Conservation (phyloP, 352 stramenopile species). For the Phytophthora megakarya region DNA sequence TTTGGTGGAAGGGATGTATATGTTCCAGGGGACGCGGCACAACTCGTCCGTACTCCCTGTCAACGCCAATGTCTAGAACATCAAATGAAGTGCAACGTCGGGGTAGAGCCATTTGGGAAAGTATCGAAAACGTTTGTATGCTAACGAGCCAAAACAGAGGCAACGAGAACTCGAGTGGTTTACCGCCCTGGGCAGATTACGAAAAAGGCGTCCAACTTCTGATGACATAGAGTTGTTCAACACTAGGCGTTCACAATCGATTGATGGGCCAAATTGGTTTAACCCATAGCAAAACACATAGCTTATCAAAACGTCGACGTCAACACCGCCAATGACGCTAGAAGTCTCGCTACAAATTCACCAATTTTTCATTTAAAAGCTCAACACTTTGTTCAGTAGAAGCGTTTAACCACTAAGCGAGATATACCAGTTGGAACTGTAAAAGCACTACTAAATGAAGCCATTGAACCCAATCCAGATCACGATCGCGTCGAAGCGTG, state of each 20-base stretch:
- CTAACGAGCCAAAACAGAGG: slow-evolving; percentile 4
- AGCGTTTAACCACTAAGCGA: background rate
- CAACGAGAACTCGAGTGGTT: background rate
- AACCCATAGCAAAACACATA: background rate
- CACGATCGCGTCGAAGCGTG: too few relatives aligned
- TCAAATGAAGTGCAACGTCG: background rate
- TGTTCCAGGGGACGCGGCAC: background rate
- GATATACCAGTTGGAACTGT: background rate
- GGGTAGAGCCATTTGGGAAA: background rate
- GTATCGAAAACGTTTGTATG: background rate
- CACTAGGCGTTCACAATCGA: background rate
- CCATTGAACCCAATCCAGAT: too few relatives aligned
- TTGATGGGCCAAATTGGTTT: background rate
- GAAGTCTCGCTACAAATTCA: background rate
- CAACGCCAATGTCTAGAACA: background rate
- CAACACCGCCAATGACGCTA: background rate
- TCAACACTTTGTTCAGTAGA: background rate
- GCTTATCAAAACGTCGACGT: slow-evolving; percentile 1
- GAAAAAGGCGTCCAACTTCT: background rate
- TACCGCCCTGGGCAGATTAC: background rate
- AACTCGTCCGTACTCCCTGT: background rate
- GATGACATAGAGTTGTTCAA: background rate
- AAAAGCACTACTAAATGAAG: too few relatives aligned
- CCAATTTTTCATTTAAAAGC: background rate
- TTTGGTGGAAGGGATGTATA: slow-evolving; percentile 2